These are phyloP conservation scores for Candida odintsovae DNA, from an alignment of 805 yeast species.

Conservation along the genomic window DNA sequence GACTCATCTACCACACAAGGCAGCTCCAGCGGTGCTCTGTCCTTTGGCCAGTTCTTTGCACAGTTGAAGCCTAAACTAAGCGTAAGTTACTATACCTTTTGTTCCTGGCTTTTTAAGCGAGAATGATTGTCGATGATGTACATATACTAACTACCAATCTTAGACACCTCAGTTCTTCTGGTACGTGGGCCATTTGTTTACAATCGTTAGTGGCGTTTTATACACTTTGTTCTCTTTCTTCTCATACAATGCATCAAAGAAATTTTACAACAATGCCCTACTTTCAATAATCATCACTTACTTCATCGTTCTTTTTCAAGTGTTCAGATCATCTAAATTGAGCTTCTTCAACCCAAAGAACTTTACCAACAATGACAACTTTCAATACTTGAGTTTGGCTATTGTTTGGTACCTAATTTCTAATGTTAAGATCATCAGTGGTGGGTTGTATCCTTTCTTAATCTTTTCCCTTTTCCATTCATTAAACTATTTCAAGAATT, in stretches of 20 bases:
- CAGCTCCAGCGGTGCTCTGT: not conserved
- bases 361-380: constrained; percentile 44
- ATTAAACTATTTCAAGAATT: constrained; percentile 49
- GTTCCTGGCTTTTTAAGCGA: not conserved
- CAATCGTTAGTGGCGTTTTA: constrained; percentile 36
- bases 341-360: constrained; percentile 28
- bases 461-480: constrained; percentile 63
- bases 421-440: constrained; percentile 34
- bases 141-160: not conserved
- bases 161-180: constrained; percentile 62
- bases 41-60: constrained; percentile 5
- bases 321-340: constrained; percentile 37
- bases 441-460: constrained; percentile 53
- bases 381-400: constrained; percentile 51
- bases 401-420: constrained; percentile 38
- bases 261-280: constrained; percentile 38
- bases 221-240: constrained; percentile 39
- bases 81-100: not conserved
- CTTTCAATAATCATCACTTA: constrained; percentile 54
- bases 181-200: constrained; percentile 57
- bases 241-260: constrained; percentile 25
- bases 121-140: not conserved
- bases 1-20: constrained; percentile 3
- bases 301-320: constrained; percentile 55
- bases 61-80: constrained; percentile 4